A percentile compares a stretch with the other conserved stretches of the same genome.
These are phyloP conservation scores for Prototheca wickerhamii DNA, from an alignment of 163 green algal genomes.

Conservation along the genomic window DNA sequence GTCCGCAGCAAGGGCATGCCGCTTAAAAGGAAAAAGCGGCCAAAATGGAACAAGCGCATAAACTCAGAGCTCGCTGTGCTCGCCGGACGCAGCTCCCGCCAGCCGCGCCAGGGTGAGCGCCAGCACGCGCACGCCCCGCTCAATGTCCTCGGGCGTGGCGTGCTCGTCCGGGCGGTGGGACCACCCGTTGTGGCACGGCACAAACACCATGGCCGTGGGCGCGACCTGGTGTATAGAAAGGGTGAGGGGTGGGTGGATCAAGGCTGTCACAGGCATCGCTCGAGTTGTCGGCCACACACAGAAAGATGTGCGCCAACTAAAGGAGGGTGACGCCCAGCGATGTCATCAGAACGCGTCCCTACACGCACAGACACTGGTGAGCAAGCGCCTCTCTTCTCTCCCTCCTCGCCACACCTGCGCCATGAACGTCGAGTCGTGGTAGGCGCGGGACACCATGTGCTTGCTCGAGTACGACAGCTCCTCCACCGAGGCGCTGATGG, in stretches of 20 bases:
- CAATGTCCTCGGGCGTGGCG: slow-evolving; percentile 34
- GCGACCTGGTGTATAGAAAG: slow-evolving; percentile 34
- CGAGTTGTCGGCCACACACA: too few species aligned
- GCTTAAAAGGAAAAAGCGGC: too few species aligned
- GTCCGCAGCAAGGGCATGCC: too few species aligned
- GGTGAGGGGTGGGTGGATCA: not conserved
- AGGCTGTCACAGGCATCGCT: not conserved
- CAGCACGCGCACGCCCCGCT: slow-evolving; percentile 14
- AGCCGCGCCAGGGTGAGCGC: not conserved
- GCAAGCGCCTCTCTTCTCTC: not conserved
- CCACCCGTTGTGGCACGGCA: slow-evolving; percentile 79
- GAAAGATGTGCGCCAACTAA: too few species aligned
- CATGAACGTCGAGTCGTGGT: slow-evolving; percentile 98
- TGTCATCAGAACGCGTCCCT: not conserved
- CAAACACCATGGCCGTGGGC: slow-evolving; percentile 93
- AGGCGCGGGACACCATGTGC: slow-evolving; percentile 83
- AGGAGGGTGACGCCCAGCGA: too few species aligned
- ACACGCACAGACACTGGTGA: not conserved
- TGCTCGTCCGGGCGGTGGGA: slow-evolving; percentile 92
- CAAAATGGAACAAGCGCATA: too few species aligned
- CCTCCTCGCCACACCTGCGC: slow-evolving; percentile 31
- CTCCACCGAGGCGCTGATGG: slow-evolving; percentile 33
- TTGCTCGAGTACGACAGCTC: slow-evolving; percentile 50
- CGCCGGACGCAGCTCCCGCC: not conserved
- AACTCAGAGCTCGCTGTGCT: not conserved